Percentiles rank a stretch among this genome's conserved stretches.
Conservation (phyloP, 2,329 filamentous ascomycete genomes). For the Epichloe scottii region DNA sequence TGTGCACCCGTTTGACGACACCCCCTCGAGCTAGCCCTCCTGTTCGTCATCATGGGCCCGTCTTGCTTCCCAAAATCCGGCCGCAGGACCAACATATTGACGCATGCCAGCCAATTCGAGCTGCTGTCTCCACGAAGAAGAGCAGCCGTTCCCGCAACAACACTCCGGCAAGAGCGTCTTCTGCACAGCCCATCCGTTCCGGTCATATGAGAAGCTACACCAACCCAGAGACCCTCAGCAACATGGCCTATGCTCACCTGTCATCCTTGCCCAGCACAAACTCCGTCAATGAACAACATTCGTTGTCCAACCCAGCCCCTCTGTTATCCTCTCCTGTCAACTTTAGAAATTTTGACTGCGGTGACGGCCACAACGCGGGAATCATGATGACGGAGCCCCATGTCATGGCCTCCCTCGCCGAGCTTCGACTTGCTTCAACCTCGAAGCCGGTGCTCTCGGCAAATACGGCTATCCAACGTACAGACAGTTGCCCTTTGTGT, state of each 20-base stretch:
- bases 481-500: slow-evolving; percentile 50
- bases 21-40: slow-evolving; percentile 54
- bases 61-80: slow-evolving; percentile 75
- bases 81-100: slow-evolving; percentile 70
- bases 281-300: slow-evolving; percentile 11
- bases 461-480: slow-evolving; percentile 79
- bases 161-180: slow-evolving; percentile 12
- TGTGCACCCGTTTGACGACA: slow-evolving; percentile 55
- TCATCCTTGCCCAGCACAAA: slow-evolving; percentile 22
- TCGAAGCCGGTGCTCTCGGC: slow-evolving; percentile 53
- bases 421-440: slow-evolving; percentile 47
- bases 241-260: slow-evolving; percentile 23
- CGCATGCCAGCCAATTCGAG: slow-evolving; percentile 11
- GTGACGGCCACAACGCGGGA: not conserved
- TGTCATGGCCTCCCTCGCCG: slow-evolving; percentile 30
- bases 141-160: slow-evolving; percentile 4
- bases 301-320: slow-evolving; percentile 24
- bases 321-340: slow-evolving; percentile 56
- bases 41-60: slow-evolving; percentile 64
- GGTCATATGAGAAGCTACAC: slow-evolving; percentile 46
- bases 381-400: slow-evolving; percentile 6
- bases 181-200: slow-evolving; percentile 23
- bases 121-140: slow-evolving; percentile 1
- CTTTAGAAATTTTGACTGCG: slow-evolving; percentile 30
- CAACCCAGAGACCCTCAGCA: slow-evolving; percentile 43